Conservation (phyloP, 2,329 filamentous ascomycete genomes). For the Ophiobolus disseminans region DNA sequence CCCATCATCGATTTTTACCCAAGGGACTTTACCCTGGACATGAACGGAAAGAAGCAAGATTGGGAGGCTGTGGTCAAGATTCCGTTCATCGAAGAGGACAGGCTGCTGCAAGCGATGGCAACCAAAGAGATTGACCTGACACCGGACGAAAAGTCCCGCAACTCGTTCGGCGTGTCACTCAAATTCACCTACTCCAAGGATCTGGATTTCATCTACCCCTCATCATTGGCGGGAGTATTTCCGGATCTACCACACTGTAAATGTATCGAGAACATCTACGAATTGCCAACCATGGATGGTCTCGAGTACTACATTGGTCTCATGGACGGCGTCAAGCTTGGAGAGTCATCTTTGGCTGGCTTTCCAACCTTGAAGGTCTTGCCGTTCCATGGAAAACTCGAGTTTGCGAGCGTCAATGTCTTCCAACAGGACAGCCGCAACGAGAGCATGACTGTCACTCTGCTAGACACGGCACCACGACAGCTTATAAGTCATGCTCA, state of each 20-base stretch:
- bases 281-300: conserved; percentile 90
- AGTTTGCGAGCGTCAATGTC: conserved; percentile 88
- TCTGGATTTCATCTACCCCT: conserved; percentile 82
- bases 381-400: conserved; percentile 80
- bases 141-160: conserved; percentile 79
- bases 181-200: conserved; percentile 89
- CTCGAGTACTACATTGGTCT: conserved; percentile 84
- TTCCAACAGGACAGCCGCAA: conserved; percentile 97
- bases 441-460: conserved; percentile 91
- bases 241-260: conserved; percentile 85
- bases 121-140: conserved; percentile 81
- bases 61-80: conserved; percentile 99
- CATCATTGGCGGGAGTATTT: conserved; percentile 87
- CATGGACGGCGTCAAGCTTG: conserved; percentile 82
- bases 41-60: conserved; percentile 99
- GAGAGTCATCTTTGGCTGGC: conserved; percentile 82
- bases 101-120: conserved; percentile 83
- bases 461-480: conserved; percentile 75
- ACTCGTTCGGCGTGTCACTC: conserved; percentile 88
- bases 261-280: conserved; percentile 95
- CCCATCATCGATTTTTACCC: conserved; percentile 99
- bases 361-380: conserved; percentile 91
- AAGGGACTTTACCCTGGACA: conserved; percentile 94
- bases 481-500: conserved; percentile 77
- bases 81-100: conserved; percentile 93